These are phyloP conservation scores for Phytophthora hybrid DNA, from an alignment of 352 stramenopile species.

Conservation along the genomic window DNA sequence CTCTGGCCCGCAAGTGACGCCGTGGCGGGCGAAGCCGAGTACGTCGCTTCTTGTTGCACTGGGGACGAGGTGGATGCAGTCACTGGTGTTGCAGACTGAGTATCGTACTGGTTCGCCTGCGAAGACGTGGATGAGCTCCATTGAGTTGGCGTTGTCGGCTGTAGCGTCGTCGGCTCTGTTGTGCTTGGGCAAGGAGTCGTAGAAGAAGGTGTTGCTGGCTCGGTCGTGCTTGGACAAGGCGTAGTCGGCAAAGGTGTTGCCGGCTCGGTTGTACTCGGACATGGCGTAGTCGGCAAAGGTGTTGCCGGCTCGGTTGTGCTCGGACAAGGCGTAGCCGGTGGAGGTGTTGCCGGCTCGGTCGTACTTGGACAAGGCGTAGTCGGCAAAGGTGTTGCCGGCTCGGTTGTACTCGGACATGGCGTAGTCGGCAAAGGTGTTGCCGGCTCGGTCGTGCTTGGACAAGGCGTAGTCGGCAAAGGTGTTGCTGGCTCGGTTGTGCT, in stretches of 20 bases:
- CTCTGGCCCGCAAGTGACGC: constrained; percentile 5
- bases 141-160: background rate
- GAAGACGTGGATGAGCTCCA: background rate
- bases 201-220: background rate
- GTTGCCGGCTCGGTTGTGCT: background rate
- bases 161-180: background rate
- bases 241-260: background rate
- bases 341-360: background rate
- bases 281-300: background rate
- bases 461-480: background rate
- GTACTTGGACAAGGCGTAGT: background rate
- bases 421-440: background rate
- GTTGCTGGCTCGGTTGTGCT: background rate
- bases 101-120: constrained; percentile 4
- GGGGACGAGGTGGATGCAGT: background rate
- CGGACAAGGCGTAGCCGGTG: background rate
- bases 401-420: background rate
- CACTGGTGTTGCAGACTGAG: background rate
- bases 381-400: background rate
- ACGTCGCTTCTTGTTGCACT: background rate
- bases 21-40: constrained; percentile 8
- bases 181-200: constrained; percentile 11
- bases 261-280: background rate
- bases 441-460: background rate
- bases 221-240: background rate